These are phyloP conservation scores for Narthecium ossifragum DNA, from an alignment of 106 monocot species.

Conservation along the genomic window DNA sequence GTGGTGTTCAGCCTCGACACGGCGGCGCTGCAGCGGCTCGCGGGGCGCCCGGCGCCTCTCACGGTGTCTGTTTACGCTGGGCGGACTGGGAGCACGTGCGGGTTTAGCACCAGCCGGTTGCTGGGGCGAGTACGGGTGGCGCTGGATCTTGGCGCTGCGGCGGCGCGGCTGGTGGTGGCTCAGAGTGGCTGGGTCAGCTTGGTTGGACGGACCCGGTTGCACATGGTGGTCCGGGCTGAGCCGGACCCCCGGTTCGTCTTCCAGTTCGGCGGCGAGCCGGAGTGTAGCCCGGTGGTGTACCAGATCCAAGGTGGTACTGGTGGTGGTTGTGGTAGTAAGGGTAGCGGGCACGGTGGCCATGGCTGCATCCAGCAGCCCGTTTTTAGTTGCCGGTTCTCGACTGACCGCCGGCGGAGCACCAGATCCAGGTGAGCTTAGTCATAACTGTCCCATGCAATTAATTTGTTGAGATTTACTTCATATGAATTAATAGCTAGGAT, in stretches of 20 bases:
- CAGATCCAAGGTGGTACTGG: constrained; percentile 48
- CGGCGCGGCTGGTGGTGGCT: constrained; percentile 21
- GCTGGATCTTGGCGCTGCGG: constrained; percentile 22
- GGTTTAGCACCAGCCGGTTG: constrained; percentile 20
- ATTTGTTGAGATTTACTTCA: no score
- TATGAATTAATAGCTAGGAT: no score
- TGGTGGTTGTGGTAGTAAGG: no score
- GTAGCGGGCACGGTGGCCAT: constrained; percentile 4
- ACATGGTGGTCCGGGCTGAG: constrained; percentile 69
- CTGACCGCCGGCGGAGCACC: constrained; percentile 34
- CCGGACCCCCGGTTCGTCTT: constrained; percentile 84
- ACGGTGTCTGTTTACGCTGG: constrained; percentile 37
- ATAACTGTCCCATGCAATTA: no score
- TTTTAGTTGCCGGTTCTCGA: constrained; percentile 67
- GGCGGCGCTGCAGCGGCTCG: constrained; percentile 17
- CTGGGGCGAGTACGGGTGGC: constrained; percentile 40
- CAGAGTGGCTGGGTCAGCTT: constrained; percentile 56
- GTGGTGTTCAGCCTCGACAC: constrained; percentile 31
- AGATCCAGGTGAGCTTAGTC: constrained; percentile 37
- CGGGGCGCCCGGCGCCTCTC: constrained; percentile 15
- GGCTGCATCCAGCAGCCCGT: constrained; percentile 50
- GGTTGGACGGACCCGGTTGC: constrained; percentile 27
- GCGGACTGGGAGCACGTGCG: constrained; percentile 29
- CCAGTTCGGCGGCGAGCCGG: constrained; percentile 85
- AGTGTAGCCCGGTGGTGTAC: constrained; percentile 81